Percentiles rank a stretch among this genome's conserved stretches.
phyloP scores from a whole-genome alignment of 176 grass and related monocot species.

The Ensete ventricosum region DNA sequence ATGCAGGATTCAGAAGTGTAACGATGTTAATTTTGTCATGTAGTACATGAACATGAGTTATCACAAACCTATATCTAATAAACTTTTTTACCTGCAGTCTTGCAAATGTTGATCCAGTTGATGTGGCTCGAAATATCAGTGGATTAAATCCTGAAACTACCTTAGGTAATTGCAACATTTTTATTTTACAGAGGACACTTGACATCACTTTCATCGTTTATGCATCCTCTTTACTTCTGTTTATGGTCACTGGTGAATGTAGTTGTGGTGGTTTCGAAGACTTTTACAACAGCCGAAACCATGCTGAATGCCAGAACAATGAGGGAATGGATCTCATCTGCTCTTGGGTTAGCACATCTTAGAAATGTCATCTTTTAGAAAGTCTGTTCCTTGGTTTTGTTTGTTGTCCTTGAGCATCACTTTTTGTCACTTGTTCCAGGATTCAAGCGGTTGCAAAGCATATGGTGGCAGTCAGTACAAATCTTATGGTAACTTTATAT shows the following conservation, averaged over 20 bases:
- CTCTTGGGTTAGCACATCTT: constrained; percentile 61
- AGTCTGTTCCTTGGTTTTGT: background rate
- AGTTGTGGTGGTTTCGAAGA: constrained; percentile 99
- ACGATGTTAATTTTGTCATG: background rate
- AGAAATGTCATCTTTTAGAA: constrained; percentile 17
- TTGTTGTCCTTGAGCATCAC: constrained; percentile 17
- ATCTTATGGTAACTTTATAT: background rate
- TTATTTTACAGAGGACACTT: background rate
- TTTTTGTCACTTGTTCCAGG: constrained; percentile 32
- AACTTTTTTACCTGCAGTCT: constrained; percentile 40
- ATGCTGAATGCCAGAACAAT: constrained; percentile 99
- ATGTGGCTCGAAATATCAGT: constrained; percentile 86
- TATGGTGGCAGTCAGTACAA: constrained; percentile 99
- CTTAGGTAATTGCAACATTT: constrained; percentile 45
- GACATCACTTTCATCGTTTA: background rate
- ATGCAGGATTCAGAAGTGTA: too few species aligned
- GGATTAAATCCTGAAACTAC: constrained; percentile 94
- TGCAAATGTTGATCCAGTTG: constrained; percentile 98
- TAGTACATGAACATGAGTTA: background rate
- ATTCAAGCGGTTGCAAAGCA: constrained; percentile 81
- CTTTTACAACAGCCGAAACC: constrained; percentile 98
- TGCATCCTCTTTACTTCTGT: constrained; percentile 2
- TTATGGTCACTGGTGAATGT: background rate
- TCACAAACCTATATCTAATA: background rate
- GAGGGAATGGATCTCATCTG: constrained; percentile 85